These are phyloP conservation scores for Proliferodiscus dingleyae DNA, from an alignment of 2,329 filamentous ascomycete genomes.

Conservation along the genomic window DNA sequence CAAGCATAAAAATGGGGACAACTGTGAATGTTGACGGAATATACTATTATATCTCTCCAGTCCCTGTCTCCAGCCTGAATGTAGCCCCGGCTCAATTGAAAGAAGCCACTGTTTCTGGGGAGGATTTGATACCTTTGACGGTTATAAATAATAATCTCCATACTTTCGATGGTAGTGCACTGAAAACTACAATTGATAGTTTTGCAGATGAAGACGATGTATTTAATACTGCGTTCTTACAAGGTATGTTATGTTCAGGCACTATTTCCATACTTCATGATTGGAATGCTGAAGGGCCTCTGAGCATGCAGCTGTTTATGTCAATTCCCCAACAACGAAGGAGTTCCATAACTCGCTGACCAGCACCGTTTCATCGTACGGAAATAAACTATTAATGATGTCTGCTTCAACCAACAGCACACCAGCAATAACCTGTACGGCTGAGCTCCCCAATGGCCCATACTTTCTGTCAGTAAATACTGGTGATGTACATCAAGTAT, in stretches of 20 bases:
- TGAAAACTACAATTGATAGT: constrained; percentile 18
- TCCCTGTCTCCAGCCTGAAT: constrained; percentile 19
- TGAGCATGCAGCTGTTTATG: constrained; percentile 13
- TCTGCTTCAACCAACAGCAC: constrained; percentile 13
- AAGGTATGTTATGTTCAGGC: constrained; percentile 13
- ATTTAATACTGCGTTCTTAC: constrained; percentile 25
- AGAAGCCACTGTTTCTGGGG: constrained; percentile 10
- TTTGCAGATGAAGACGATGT: constrained; percentile 26
- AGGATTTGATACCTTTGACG: constrained; percentile 25
- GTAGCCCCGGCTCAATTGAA: constrained; percentile 12
- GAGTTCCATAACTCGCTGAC: constrained; percentile 7
- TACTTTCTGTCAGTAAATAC: constrained; percentile 43
- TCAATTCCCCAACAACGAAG: constrained; percentile 11
- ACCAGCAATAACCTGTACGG: constrained; percentile 7
- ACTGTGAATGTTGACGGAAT: constrained; percentile 29
- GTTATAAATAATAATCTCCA: constrained; percentile 17
- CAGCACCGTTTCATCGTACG: constrained; percentile 18
- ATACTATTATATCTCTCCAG: constrained; percentile 29
- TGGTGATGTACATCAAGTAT: constrained; percentile 44
- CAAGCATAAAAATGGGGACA: constrained; percentile 11
- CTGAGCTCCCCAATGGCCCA: constrained; percentile 39
- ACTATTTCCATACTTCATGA: neutral
- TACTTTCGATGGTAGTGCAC: constrained; percentile 17
- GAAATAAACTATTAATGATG: constrained; percentile 21
- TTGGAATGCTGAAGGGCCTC: constrained; percentile 1